Evolutionary conservation across 352 stramenopile species (phyloP).

Genomic region (Globisporangium carolinianum): DNA sequence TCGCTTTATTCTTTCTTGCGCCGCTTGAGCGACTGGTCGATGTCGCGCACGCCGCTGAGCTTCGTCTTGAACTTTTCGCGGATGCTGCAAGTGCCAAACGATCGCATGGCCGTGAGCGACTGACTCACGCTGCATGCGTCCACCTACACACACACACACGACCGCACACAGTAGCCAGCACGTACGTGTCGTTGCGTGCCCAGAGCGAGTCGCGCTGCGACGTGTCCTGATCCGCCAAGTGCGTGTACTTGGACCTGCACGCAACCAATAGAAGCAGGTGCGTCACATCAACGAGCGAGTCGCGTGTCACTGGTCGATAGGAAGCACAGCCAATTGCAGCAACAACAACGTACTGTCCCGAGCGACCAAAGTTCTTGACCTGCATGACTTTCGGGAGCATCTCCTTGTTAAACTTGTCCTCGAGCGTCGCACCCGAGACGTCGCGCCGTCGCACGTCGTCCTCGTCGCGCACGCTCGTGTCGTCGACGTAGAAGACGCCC

Average conservation of each 20-base stretch:
- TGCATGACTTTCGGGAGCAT: conserved; percentile 95
- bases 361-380: conserved; percentile 97
- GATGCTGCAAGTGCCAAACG: conserved; percentile 26
- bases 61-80: conserved; percentile 75
- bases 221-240: conserved; percentile 97
- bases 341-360: conserved; percentile 67
- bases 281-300: not conserved
- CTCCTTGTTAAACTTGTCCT: conserved; percentile 93
- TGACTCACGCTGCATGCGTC: no score
- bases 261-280: not conserved
- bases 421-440: conserved; percentile 82
- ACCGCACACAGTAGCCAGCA: not conserved
- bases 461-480: conserved; percentile 84
- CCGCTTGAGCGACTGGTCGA: conserved; percentile 47
- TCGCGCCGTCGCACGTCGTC: conserved; percentile 91
- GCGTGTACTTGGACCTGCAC: conserved; percentile 94
- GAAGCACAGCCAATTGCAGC: conserved; percentile 3
- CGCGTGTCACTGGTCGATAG: not conserved
- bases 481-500: conserved; percentile 97
- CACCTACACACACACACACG: no score
- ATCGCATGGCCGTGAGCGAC: no score
- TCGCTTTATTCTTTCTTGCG: conserved; percentile 52
- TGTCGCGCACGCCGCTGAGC: conserved; percentile 66
- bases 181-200: conserved; percentile 57
- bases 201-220: conserved; percentile 73